Evolutionary conservation across 1,284 basidiomycete species (phyloP).

Genomic region (Cryptococcus sp.): DNA sequence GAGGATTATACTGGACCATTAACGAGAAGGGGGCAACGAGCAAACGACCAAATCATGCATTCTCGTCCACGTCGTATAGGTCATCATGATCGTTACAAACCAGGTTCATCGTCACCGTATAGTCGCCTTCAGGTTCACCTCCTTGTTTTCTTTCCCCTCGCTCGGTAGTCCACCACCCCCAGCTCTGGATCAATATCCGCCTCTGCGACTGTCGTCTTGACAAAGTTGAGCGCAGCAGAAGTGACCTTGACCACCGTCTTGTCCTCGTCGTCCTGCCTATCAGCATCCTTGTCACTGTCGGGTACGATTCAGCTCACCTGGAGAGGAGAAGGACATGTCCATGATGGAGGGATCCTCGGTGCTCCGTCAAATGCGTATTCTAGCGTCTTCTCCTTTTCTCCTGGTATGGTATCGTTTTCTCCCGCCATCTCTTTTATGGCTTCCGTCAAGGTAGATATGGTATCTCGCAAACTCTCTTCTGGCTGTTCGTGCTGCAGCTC

Average conservation of each 20-base stretch:
- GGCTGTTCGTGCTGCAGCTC: not conserved
- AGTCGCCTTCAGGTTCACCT: too few species aligned
- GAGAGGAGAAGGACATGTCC: slow-evolving; percentile 27
- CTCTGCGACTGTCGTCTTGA: slow-evolving; percentile 40
- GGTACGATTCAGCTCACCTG: slow-evolving; percentile 8
- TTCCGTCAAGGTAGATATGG: not conserved
- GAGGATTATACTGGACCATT: too few species aligned
- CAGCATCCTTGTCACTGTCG: not conserved
- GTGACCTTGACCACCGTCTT: slow-evolving; percentile 18
- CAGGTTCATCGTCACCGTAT: not conserved
- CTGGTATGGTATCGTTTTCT: not conserved
- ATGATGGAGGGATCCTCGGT: slow-evolving; percentile 29
- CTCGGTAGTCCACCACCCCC: slow-evolving; percentile 39
- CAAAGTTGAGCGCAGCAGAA: slow-evolving; percentile 37
- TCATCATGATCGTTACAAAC: too few species aligned
- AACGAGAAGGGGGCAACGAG: too few species aligned
- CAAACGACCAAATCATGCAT: too few species aligned
- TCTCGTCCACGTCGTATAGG: too few species aligned
- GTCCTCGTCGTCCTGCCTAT: not conserved
- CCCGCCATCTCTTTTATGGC: not conserved
- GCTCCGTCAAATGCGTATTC: slow-evolving; percentile 32
- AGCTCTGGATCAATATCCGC: slow-evolving; percentile 43
- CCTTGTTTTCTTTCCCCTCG: too few species aligned
- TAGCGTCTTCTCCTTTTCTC: slow-evolving; percentile 5
- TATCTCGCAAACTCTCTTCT: not conserved